phyloP scores from a whole-genome alignment of 495 filamentous ascomycete species.

The Hamigera avellanea region DNA sequence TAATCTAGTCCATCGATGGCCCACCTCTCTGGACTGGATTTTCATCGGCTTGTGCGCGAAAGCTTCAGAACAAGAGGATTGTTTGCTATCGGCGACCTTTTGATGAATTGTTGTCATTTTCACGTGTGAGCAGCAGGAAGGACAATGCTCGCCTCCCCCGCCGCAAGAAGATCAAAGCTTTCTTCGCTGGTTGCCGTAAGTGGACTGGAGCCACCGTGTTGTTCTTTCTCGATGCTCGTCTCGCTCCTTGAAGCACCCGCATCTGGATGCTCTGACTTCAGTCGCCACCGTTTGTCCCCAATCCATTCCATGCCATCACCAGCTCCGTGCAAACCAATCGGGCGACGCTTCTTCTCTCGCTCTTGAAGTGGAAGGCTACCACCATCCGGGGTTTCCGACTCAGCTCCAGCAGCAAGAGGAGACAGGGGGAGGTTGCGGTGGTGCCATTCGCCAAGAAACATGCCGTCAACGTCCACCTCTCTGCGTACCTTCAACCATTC shows the following conservation, averaged over 20 bases:
- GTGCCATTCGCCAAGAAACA: constrained; percentile 92
- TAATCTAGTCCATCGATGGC: no score
- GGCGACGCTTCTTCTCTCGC: constrained; percentile 23
- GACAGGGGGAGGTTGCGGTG: constrained; percentile 49
- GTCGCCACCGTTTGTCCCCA: constrained; percentile 30
- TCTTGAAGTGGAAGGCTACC: constrained; percentile 32
- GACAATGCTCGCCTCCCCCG: constrained; percentile 35
- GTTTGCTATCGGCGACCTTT: background rate
- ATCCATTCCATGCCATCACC: constrained; percentile 47
- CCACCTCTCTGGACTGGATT: no score
- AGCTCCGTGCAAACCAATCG: constrained; percentile 14
- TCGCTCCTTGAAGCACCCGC: background rate
- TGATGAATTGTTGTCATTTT: background rate
- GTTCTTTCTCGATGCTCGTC: constrained; percentile 10
- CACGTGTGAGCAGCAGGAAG: constrained; percentile 15
- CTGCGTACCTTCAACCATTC: constrained; percentile 57
- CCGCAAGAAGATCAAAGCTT: constrained; percentile 47
- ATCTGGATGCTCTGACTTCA: constrained; percentile 7
- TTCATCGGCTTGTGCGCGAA: no score
- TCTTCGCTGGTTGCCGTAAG: constrained; percentile 43
- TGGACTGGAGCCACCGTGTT: constrained; percentile 15
- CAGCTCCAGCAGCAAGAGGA: background rate
- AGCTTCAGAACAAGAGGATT: background rate
- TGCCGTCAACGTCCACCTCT: constrained; percentile 73
- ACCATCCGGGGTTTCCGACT: constrained; percentile 7